Evolutionary conservation across 495 filamentous ascomycete species (phyloP).

Genomic region (Tuber aestivum): DNA sequence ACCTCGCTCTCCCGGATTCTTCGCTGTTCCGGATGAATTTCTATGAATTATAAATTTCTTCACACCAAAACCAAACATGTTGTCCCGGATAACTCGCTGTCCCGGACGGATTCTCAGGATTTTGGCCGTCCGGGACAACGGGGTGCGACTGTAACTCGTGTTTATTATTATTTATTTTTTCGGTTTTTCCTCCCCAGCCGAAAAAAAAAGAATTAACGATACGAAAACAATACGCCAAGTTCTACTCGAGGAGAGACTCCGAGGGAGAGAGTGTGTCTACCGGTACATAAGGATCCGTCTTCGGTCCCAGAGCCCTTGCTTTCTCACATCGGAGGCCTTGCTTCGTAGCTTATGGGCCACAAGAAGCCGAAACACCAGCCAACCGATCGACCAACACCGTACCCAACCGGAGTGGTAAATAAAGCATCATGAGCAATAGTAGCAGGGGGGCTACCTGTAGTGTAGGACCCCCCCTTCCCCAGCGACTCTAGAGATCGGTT

Average conservation of each 20-base stretch:
- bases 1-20: too few species aligned
- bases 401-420: not conserved
- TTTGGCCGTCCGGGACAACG: too few species aligned
- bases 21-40: too few species aligned
- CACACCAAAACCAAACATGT: too few species aligned
- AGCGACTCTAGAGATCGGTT: not conserved
- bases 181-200: not conserved
- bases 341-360: not conserved
- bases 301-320: not conserved
- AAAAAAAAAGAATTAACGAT: not conserved
- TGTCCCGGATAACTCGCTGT: too few species aligned
- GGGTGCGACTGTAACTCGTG: not conserved
- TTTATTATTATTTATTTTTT: slow-evolving; percentile 12
- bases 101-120: too few species aligned
- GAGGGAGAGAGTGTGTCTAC: not conserved
- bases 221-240: too few species aligned
- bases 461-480: not conserved
- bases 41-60: too few species aligned
- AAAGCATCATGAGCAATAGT: not conserved
- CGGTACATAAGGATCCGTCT: not conserved
- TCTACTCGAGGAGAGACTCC: too few species aligned
- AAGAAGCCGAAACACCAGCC: not conserved
- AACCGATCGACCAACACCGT: not conserved
- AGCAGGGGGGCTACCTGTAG: not conserved
- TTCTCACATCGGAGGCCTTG: not conserved